Evolutionary conservation across 1,139 yeast genomes (phyloP).

Genomic region (Meyerozyma athensensis): DNA sequence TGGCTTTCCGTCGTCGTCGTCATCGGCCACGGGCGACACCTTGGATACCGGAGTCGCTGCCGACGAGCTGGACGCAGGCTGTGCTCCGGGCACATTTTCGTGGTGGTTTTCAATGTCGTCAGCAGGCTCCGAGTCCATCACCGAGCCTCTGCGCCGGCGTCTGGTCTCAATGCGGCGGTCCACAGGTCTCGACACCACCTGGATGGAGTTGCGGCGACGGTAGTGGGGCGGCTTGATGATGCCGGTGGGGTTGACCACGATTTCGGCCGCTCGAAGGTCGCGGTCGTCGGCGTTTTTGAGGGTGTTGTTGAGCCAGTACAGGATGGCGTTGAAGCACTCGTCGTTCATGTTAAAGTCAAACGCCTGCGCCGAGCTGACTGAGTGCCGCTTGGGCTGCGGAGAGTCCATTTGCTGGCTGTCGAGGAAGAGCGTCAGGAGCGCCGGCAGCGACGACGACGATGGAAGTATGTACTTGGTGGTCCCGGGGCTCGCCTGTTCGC

Average conservation of each 20-base stretch:
- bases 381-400: constrained; percentile 2
- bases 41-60: neutral
- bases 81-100: neutral
- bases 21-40: constrained; percentile 4
- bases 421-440: constrained; percentile 16
- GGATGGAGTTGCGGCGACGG: constrained; percentile 23
- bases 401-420: neutral
- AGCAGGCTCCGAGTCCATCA: neutral
- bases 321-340: constrained; percentile 38
- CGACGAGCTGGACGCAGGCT: neutral
- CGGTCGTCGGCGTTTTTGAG: constrained; percentile 3
- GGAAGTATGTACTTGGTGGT: constrained; percentile 12
- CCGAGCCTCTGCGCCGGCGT: neutral
- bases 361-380: constrained; percentile 5
- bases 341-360: constrained; percentile 36
- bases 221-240: constrained; percentile 14
- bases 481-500: constrained; percentile 5
- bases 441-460: constrained; percentile 16
- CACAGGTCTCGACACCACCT: constrained; percentile 5
- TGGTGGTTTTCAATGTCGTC: neutral
- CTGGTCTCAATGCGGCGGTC: neutral
- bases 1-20: constrained; percentile 16
- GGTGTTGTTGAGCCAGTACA: constrained; percentile 32
- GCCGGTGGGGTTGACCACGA: constrained; percentile 24
- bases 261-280: constrained; percentile 14